Evolutionary conservation across 2,329 filamentous ascomycete genomes (phyloP).

Genomic region (Paraphoma chrysanthemicola): DNA sequence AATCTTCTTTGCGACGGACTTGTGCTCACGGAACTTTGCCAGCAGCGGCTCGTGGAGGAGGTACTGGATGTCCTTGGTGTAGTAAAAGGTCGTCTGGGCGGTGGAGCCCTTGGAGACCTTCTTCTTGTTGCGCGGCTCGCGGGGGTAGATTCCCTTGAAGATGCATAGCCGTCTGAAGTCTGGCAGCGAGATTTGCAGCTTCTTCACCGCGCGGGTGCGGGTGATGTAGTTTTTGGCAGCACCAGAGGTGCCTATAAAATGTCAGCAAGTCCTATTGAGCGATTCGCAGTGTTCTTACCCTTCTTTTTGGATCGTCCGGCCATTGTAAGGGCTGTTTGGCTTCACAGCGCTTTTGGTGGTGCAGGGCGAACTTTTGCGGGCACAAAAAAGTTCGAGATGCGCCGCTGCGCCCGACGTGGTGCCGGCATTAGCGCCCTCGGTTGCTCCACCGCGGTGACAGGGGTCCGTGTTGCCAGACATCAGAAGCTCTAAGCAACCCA

Average conservation of each 20-base stretch:
- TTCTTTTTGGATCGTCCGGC: slow-evolving; percentile 61
- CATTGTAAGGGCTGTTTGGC: slow-evolving; percentile 31
- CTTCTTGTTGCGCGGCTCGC: slow-evolving; percentile 95
- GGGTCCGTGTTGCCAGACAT: slow-evolving; percentile 20
- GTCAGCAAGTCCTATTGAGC: neutral
- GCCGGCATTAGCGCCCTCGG: slow-evolving; percentile 21
- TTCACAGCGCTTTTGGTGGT: slow-evolving; percentile 5
- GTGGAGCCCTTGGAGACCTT: slow-evolving; percentile 93
- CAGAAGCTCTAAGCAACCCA: neutral
- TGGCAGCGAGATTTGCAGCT: slow-evolving; percentile 94
- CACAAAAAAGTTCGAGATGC: slow-evolving; percentile 44
- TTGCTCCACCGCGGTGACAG: slow-evolving; percentile 14
- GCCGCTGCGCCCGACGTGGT: slow-evolving; percentile 24
- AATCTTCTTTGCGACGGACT: slow-evolving; percentile 97
- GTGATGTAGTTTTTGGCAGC: slow-evolving; percentile 99
- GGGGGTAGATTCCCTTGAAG: slow-evolving; percentile 98
- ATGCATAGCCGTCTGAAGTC: slow-evolving; percentile 99
- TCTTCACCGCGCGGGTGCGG: slow-evolving; percentile 93
- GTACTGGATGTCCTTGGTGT: slow-evolving; percentile 96
- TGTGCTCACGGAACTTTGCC: slow-evolving; percentile 95
- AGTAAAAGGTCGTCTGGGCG: slow-evolving; percentile 88
- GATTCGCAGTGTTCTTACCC: slow-evolving; percentile 56
- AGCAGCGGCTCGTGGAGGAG: slow-evolving; percentile 95
- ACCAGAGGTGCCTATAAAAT: slow-evolving; percentile 73
- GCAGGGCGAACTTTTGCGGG: slow-evolving; percentile 18